Evolutionary conservation across 495 filamentous ascomycete genomes (phyloP), one percentile per base, ranked within the genome.

Genomic region (Penicillium roqueforti): DNA sequence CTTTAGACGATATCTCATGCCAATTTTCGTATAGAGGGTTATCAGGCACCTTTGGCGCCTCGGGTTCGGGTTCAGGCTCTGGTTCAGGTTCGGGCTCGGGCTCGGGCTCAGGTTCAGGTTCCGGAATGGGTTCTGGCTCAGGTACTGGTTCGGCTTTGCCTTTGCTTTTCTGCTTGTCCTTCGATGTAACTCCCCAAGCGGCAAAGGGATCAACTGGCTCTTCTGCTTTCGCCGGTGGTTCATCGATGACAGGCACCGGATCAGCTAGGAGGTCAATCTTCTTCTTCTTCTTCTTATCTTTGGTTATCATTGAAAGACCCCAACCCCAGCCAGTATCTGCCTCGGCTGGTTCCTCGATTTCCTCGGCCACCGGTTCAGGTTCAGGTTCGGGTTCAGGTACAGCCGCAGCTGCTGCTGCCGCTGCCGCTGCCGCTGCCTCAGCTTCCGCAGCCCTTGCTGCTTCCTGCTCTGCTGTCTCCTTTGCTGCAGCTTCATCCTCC

Each of bases 121-220:
- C 64, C 2, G 60, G 65, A 7, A 64, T 53, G 3, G 61, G 57
- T 16, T 65, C 56, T 9, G 54, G 67, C 8, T 68, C 61, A 11
- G 59, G 59, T n/a, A 61, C 58, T 31, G 61, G 45, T 26, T 49
- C 34, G 20, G 20, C 11, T 36, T 65, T 65, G 40, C 49, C 58
- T 47, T 65, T 62, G 31, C 58, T 58, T 44, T 62, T 62, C 52
- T 62, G 59, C 55, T 67, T 58, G 28, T 63, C 54, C 61, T 61
- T 56, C 2, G 60, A 32, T 9, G 28, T 10, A 3, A 54, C 47
- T 22, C 57, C 59, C 60, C 61, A 69, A 8, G 48, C 3, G 68
- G 65, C n/a, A 79, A 80, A 19, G 67, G 75, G 47, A 72, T 84
- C 51, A 64, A 82, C 58, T 74, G 73, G 34, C 76, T 77, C 62